Conservation (phyloP, 2,329 filamentous ascomycete species). For the Cercospora zeina region DNA sequence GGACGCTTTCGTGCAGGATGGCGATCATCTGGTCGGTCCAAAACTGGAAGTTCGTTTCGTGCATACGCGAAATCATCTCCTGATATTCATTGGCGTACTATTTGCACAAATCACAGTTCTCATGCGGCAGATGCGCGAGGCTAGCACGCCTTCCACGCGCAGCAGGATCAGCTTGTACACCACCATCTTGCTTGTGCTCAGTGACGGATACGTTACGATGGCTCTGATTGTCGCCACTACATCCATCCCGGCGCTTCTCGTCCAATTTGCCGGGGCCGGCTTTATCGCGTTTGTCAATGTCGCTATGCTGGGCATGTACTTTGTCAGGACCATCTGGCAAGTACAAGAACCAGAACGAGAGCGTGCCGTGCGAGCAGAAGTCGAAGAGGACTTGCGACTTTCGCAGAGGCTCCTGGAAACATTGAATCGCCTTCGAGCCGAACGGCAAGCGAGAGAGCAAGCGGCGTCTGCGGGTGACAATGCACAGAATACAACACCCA, state of each 20-base stretch:
- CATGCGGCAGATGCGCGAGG: conserved; percentile 63
- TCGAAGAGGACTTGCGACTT: conserved; percentile 39
- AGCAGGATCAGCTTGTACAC: conserved; percentile 66
- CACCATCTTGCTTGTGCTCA: conserved; percentile 61
- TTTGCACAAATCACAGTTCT: conserved; percentile 58
- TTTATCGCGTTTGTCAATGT: conserved; percentile 63
- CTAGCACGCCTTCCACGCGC: conserved; percentile 63
- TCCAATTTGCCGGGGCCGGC: conserved; percentile 57
- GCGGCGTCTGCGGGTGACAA: conserved; percentile 15
- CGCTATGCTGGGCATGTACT: conserved; percentile 63
- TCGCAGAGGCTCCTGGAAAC: conserved; percentile 30
- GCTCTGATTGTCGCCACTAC: conserved; percentile 56
- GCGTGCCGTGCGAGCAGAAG: conserved; percentile 47
- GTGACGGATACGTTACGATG: conserved; percentile 61
- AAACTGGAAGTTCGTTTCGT: conserved; percentile 57
- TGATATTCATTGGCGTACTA: conserved; percentile 54
- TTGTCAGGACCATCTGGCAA: conserved; percentile 67
- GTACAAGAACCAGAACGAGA: conserved; percentile 57
- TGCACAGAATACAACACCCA: conserved; percentile 14
- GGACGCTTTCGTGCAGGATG: conserved; percentile 53
- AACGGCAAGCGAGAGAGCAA: conserved; percentile 25
- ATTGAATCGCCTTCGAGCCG: conserved; percentile 31
- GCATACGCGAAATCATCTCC: conserved; percentile 53
- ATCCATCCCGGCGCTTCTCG: conserved; percentile 56
- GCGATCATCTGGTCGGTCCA: conserved; percentile 56